A percentile compares a stretch with the other conserved stretches of the same genome.
Evolutionary conservation across 441 rosid species (phyloP).

Genomic region (Jatropha podagrica): DNA sequence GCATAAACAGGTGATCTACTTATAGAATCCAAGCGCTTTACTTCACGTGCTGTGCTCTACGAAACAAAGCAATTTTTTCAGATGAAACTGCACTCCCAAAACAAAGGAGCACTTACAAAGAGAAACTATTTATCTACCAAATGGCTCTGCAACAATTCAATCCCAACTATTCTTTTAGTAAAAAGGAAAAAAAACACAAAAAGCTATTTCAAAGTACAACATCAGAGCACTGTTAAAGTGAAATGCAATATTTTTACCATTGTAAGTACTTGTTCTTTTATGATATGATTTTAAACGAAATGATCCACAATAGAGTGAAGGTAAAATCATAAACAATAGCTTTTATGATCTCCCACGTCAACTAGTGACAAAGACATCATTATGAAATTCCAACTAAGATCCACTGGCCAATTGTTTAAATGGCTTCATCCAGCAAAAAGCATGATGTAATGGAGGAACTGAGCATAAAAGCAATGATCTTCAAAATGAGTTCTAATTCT

Average conservation of each 20-base stretch:
- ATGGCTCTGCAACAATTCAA: background rate
- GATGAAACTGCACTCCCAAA: background rate
- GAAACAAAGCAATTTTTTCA: constrained; percentile 17
- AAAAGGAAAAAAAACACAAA: background rate
- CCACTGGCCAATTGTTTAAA: background rate
- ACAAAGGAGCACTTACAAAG: background rate
- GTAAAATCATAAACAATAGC: background rate
- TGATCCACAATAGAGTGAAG: background rate
- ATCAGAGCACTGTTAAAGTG: background rate
- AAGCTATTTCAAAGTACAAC: background rate
- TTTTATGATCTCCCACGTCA: background rate
- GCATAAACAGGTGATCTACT: constrained; percentile 93
- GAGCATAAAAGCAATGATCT: background rate
- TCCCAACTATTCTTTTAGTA: background rate
- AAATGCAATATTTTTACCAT: background rate
- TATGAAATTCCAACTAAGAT: background rate
- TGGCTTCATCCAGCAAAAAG: no score
- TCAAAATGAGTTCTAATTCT: background rate
- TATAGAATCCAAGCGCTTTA: constrained; percentile 85
- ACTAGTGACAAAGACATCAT: background rate
- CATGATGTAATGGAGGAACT: background rate
- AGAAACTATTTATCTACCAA: background rate
- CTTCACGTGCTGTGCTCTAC: constrained; percentile 92
- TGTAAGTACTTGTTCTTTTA: background rate
- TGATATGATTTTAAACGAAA: background rate